A percentile compares a stretch with the other conserved stretches of the same genome.
These are phyloP conservation scores for Amphirosellinia nigrospora DNA, from an alignment of 495 filamentous ascomycete species.

Conservation along the genomic window DNA sequence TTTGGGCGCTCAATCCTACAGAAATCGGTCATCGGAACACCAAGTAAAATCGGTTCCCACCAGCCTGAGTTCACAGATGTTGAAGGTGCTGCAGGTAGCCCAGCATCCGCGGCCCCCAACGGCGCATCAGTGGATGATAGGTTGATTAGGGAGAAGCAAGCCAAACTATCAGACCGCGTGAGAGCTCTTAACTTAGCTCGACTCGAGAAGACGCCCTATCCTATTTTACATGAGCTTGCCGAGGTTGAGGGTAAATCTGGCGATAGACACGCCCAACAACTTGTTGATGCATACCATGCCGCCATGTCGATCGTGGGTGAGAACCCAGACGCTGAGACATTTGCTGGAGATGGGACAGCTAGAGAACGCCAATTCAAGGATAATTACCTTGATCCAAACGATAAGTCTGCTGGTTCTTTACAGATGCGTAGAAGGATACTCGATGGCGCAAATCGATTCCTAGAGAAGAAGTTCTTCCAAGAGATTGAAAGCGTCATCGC, in stretches of 20 bases:
- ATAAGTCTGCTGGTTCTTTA: constrained; percentile 64
- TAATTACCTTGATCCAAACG: constrained; percentile 73
- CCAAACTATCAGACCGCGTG: constrained; percentile 75
- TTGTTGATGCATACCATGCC: constrained; percentile 79
- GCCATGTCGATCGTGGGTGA: constrained; percentile 77
- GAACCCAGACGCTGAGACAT: constrained; percentile 57
- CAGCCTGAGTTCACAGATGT: constrained; percentile 71
- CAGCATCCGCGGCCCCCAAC: constrained; percentile 41
- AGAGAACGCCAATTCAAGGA: constrained; percentile 78
- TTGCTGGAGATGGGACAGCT: constrained; percentile 59
- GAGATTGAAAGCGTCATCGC: constrained; percentile 75
- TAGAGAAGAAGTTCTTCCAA: constrained; percentile 76
- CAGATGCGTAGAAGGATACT: constrained; percentile 75
- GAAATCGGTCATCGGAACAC: constrained; percentile 83
- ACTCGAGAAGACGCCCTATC: constrained; percentile 66
- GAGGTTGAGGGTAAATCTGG: constrained; percentile 70
- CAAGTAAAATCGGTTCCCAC: constrained; percentile 62
- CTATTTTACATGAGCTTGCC: constrained; percentile 74
- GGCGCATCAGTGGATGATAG: constrained; percentile 66
- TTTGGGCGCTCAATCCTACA: constrained; percentile 76
- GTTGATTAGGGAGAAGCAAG: constrained; percentile 79
- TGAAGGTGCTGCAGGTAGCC: constrained; percentile 58
- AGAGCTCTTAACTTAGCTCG: constrained; percentile 75
- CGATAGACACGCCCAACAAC: constrained; percentile 67
- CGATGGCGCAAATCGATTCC: constrained; percentile 72